Base-by-base conservation (phyloP, 805 yeast genomes). In the Tetrapisispora namnaoensis region DNA sequence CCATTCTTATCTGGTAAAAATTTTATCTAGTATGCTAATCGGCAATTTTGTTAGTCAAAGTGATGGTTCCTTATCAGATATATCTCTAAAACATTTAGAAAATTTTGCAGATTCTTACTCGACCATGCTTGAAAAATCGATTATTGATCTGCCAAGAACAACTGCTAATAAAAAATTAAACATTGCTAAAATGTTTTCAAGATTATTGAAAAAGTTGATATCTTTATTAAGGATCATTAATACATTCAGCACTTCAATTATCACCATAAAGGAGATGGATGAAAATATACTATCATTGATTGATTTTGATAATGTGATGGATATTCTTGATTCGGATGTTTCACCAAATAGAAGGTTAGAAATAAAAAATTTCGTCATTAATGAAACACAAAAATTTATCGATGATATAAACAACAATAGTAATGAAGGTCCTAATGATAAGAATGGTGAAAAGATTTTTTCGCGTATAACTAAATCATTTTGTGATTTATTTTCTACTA, bases 21-120 rank as follows among this genome's bases (percentile, higher is more conserved):
- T 82, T 75, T 65, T 87, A 52, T 74, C 82, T 4, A 82, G 81
- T 27, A 66, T 84, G 49, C 78, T 79, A 16, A 65, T 81, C 38
- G 83, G 79, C 51, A 50, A 51, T 34, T 65, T 68, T 48, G 20
- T n/a, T 13, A 8, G 16, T 14, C 22, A 27, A 22, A 17, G 36
- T 11, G 42, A 17, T 8, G 28, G 14, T n/a, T 16, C 18, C 3
- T 24, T 20, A 10, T 30, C 43, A 24, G 24, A n/a, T 8, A 18
- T 18, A 18, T 69, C 66, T n/a, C 73, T 83, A 5, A 86, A 89
- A 2, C 79, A 17, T 42, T 69, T 87, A 51, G 76, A 75, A 44
- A 70, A 72, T n/a, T 69, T 87, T 46, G 69, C 81, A 3, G 60
- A 66, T 14, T 66, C 73, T 10, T 78, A 74, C 58, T 69, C 78